Percentiles rank a stretch among this genome's conserved stretches.
Evolutionary conservation across 305 asterid species (phyloP).

Genomic region (Fraxinus sp.): DNA sequence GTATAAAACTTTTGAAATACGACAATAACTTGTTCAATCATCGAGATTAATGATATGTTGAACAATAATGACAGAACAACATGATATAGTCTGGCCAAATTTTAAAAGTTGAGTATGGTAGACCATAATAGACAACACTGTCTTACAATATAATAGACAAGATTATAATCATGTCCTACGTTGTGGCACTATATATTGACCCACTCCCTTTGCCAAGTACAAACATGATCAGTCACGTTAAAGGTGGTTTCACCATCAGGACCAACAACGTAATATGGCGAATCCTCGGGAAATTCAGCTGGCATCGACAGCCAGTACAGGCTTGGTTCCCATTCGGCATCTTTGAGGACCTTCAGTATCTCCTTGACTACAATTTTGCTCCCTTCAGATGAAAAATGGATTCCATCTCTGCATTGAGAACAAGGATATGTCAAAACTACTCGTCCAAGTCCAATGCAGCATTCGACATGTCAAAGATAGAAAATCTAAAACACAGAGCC

Average conservation of each 20-base stretch:
- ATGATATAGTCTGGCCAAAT: neutral
- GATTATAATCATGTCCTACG: neutral
- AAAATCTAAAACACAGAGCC: neutral
- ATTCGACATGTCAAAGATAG: neutral
- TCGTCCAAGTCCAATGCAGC: neutral
- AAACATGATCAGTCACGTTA: constrained; percentile 26
- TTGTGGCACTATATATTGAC: neutral
- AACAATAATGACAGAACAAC: neutral
- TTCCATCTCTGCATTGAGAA: constrained; percentile 59
- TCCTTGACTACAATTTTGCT: constrained; percentile 68
- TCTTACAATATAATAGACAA: neutral
- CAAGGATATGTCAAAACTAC: neutral
- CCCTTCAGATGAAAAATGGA: constrained; percentile 70
- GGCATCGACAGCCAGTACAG: constrained; percentile 65
- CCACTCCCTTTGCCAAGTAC: constrained; percentile 35
- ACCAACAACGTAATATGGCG: constrained; percentile 45
- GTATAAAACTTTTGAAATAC: neutral
- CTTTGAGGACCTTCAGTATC: constrained; percentile 63
- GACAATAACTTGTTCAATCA: neutral
- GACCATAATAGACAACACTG: neutral
- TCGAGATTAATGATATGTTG: too few relatives aligned
- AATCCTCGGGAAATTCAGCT: constrained; percentile 54
- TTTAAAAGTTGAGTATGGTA: neutral
- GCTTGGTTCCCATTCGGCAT: constrained; percentile 80
- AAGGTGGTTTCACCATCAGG: constrained; percentile 37